A percentile compares a stretch with the other conserved stretches of the same genome.
Conservation (phyloP, 768 basidiomycete species). For the Kwoniella dejecticola region DNA sequence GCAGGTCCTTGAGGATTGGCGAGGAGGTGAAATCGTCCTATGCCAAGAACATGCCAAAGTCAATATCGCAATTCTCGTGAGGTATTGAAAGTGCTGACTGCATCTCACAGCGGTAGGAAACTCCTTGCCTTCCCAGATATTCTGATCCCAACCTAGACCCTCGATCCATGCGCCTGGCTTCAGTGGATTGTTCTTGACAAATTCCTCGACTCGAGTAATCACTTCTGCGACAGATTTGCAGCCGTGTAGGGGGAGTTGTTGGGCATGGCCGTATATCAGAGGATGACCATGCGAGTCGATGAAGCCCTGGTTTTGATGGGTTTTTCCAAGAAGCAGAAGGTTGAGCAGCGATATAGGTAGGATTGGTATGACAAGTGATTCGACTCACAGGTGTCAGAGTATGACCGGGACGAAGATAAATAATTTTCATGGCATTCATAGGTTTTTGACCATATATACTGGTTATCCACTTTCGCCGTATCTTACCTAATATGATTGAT, state of each 20-base stretch:
- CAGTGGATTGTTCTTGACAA: slow-evolving; percentile 28
- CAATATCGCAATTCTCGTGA: not conserved
- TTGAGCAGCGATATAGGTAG: no score
- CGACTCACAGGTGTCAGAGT: slow-evolving; percentile 43
- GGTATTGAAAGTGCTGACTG: no score
- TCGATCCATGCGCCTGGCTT: slow-evolving; percentile 65
- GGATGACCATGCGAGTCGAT: slow-evolving; percentile 53
- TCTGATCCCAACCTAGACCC: slow-evolving; percentile 95
- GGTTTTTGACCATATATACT: slow-evolving; percentile 7
- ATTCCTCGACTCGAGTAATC: slow-evolving; percentile 39
- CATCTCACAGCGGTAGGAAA: slow-evolving; percentile 78
- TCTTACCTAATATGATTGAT: slow-evolving; percentile 13
- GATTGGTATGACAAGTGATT: no score
- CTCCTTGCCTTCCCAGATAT: slow-evolving; percentile 62
- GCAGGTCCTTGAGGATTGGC: slow-evolving; percentile 66
- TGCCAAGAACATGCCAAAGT: not conserved
- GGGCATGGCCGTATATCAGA: slow-evolving; percentile 48
- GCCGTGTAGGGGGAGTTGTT: slow-evolving; percentile 42
- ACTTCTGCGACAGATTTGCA: slow-evolving; percentile 35
- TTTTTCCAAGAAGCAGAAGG: no score
- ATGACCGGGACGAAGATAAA: slow-evolving; percentile 35
- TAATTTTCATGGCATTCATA: slow-evolving; percentile 25
- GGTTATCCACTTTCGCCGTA: slow-evolving; percentile 15
- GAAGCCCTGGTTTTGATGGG: slow-evolving; percentile 38
- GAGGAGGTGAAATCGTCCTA: slow-evolving; percentile 76